phyloP scores from a whole-genome alignment of 805 yeast species.

The Zygoascus biomembranicola region DNA sequence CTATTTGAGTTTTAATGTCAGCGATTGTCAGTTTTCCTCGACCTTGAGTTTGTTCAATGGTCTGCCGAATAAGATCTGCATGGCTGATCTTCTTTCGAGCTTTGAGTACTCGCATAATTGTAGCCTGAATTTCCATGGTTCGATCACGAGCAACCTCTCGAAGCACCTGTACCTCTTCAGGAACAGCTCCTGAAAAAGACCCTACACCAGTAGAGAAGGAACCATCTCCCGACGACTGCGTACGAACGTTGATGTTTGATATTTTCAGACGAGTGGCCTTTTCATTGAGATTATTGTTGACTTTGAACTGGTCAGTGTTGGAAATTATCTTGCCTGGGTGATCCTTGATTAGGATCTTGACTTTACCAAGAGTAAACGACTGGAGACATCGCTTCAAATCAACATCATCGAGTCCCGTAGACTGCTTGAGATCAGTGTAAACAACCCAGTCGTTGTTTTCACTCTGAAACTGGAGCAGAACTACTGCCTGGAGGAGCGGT shows the following conservation, averaged over 20 bases:
- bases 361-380: constrained; percentile 22
- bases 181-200: constrained; percentile 13
- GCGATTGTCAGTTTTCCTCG: constrained; percentile 23
- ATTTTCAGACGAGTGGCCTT: constrained; percentile 18
- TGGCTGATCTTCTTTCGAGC: constrained; percentile 20
- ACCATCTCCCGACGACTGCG: neutral
- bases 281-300: constrained; percentile 20
- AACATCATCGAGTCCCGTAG: constrained; percentile 15
- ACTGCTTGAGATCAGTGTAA: constrained; percentile 14
- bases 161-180: constrained; percentile 16
- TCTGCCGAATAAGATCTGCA: constrained; percentile 22
- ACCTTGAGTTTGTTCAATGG: constrained; percentile 21
- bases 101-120: constrained; percentile 28
- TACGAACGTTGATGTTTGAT: constrained; percentile 5
- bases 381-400: constrained; percentile 19
- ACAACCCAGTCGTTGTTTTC: constrained; percentile 13
- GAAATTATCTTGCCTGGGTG: constrained; percentile 15
- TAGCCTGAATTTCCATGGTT: constrained; percentile 27
- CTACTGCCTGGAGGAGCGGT: constrained; percentile 22
- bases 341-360: constrained; percentile 17
- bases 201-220: constrained; percentile 1
- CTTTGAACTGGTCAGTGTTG: constrained; percentile 17
- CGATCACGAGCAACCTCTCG: constrained; percentile 24
- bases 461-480: constrained; percentile 22
- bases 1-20: constrained; percentile 26